Conservation (phyloP, 768 basidiomycete genomes). For the Tremella yokohamensis region DNA sequence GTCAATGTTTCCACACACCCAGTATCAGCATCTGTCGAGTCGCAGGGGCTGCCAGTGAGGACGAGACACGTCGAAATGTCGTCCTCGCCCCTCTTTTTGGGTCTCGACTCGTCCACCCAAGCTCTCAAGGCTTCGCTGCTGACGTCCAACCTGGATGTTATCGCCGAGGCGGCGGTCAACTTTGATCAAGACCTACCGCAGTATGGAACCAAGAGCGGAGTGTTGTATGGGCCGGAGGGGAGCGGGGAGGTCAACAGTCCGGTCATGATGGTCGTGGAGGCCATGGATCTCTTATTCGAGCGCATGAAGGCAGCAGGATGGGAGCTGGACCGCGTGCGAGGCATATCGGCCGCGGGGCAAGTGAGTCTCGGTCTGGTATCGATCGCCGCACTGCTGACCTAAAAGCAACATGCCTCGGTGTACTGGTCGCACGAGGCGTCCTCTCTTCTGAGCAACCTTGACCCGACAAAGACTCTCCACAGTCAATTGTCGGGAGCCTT, state of each 20-base stretch:
- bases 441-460: slow-evolving; percentile 57
- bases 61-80: slow-evolving; percentile 1
- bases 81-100: slow-evolving; percentile 58
- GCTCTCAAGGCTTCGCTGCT: slow-evolving; percentile 64
- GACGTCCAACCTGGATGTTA: slow-evolving; percentile 58
- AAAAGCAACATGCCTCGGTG: slow-evolving; percentile 68
- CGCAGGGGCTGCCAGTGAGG: neutral
- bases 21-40: too few species aligned
- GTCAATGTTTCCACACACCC: too few species aligned
- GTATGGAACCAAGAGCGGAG: slow-evolving; percentile 46
- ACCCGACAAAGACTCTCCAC: slow-evolving; percentile 57
- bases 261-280: slow-evolving; percentile 79
- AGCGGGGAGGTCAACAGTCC: slow-evolving; percentile 75
- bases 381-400: slow-evolving; percentile 50
- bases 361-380: slow-evolving; percentile 12
- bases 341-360: slow-evolving; percentile 37
- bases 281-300: slow-evolving; percentile 71
- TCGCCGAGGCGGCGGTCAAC: slow-evolving; percentile 69
- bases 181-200: slow-evolving; percentile 75
- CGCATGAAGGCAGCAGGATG: slow-evolving; percentile 38
- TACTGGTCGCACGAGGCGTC: slow-evolving; percentile 69
- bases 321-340: slow-evolving; percentile 25
- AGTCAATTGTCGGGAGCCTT: slow-evolving; percentile 69
- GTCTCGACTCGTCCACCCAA: slow-evolving; percentile 83
- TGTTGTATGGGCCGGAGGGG: slow-evolving; percentile 53